phyloP scores from a whole-genome alignment of 257 asterid genomes.

The Coffea canephora region DNA sequence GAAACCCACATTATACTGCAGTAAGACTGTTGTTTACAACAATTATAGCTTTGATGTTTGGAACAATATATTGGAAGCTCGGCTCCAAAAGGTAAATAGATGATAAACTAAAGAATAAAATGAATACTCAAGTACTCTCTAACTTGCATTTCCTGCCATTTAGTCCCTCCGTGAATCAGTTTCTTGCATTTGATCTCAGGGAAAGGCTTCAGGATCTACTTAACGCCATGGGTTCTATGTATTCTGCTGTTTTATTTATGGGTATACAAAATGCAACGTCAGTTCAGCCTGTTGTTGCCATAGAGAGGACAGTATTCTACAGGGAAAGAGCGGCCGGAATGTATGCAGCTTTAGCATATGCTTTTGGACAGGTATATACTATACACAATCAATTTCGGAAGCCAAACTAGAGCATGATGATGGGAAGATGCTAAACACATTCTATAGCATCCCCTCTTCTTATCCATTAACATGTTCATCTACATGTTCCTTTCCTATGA shows the following conservation, averaged over 20 bases:
- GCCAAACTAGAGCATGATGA: not conserved
- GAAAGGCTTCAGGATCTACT: conserved; percentile 52
- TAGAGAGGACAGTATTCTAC: conserved; percentile 79
- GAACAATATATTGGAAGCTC: conserved; percentile 75
- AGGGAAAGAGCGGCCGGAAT: conserved; percentile 94
- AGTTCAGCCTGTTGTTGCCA: conserved; percentile 75
- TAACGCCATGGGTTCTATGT: conserved; percentile 92
- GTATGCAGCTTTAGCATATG: conserved; percentile 84
- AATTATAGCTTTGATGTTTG: conserved; percentile 62
- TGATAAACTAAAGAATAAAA: not conserved
- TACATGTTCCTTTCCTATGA: not conserved
- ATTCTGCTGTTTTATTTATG: conserved; percentile 60
- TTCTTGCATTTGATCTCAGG: conserved; percentile 35
- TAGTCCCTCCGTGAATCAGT: not conserved
- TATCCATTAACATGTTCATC: not conserved
- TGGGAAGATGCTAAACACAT: not conserved
- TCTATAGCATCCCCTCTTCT: not conserved
- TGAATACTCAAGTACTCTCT: not conserved
- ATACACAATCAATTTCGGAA: not conserved
- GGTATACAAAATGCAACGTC: conserved; percentile 69
- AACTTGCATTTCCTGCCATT: too few relatives aligned
- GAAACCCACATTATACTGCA: conserved; percentile 77
- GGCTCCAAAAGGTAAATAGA: conserved; percentile 56
- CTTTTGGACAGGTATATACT: conserved; percentile 62
- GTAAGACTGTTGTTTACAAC: conserved; percentile 69